Evolutionary conservation across 2,329 filamentous ascomycete species (phyloP).

Genomic region (Cylindrodendrum hubeiense): DNA sequence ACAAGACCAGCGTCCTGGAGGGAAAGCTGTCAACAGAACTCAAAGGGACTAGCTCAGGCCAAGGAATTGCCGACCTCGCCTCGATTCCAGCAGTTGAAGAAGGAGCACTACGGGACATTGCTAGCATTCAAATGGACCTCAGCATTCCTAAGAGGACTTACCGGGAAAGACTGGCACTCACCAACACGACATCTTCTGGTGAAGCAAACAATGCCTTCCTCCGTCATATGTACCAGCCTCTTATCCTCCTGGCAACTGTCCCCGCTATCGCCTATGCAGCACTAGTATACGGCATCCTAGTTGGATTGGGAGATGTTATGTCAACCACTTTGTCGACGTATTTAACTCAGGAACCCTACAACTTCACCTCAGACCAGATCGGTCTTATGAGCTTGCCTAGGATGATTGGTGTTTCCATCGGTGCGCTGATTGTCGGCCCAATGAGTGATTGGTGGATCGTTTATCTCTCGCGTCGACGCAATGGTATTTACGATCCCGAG

Average conservation of each 20-base stretch:
- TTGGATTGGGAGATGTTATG: neutral
- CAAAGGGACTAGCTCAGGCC: neutral
- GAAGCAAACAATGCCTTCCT: neutral
- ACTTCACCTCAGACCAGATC: slow-evolving; percentile 51
- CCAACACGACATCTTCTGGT: slow-evolving; percentile 43
- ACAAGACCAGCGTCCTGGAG: neutral
- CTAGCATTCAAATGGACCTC: slow-evolving; percentile 39
- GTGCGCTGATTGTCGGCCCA: slow-evolving; percentile 47
- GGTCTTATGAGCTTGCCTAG: slow-evolving; percentile 54
- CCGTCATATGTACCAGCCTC: slow-evolving; percentile 16
- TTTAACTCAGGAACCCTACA: slow-evolving; percentile 46
- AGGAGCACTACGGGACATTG: neutral
- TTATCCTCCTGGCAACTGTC: slow-evolving; percentile 16
- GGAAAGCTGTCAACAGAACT: neutral
- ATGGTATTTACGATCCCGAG: slow-evolving; percentile 58
- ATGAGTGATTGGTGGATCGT: slow-evolving; percentile 53
- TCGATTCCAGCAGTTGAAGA: neutral
- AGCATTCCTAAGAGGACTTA: slow-evolving; percentile 56
- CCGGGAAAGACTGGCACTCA: slow-evolving; percentile 53
- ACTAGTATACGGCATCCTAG: slow-evolving; percentile 11
- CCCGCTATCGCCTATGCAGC: slow-evolving; percentile 17
- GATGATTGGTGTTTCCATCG: slow-evolving; percentile 55
- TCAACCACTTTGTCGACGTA: neutral
- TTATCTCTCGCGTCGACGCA: slow-evolving; percentile 49
- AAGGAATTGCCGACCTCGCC: neutral